phyloP scores from a whole-genome alignment of 73 alveolate species.

The Breviolum minutum region DNA sequence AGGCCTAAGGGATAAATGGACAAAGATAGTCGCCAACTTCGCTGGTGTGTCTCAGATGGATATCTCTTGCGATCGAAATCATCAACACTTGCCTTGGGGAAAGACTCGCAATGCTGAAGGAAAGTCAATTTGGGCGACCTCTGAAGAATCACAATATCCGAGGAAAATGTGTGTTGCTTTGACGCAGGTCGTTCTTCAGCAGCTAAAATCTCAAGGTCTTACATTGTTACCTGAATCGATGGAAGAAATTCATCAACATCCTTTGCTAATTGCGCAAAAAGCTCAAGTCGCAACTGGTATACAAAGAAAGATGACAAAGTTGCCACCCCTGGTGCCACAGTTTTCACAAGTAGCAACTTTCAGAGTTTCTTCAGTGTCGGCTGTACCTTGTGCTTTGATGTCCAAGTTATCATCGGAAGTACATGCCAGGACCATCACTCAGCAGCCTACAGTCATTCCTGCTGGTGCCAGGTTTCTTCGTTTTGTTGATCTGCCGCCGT shows the following conservation, averaged over 20 bases:
- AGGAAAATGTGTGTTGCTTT: not conserved
- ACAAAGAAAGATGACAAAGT: not conserved
- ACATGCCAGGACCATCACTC: not conserved
- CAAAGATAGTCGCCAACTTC: not conserved
- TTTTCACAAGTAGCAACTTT: not conserved
- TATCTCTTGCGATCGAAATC: not conserved
- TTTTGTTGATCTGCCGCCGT: not conserved
- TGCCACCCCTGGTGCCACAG: conserved; percentile 6
- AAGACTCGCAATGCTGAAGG: not conserved
- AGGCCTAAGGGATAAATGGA: not conserved
- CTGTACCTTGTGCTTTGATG: not conserved
- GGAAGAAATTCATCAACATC: not conserved
- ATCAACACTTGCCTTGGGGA: not conserved
- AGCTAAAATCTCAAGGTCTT: too few relatives aligned
- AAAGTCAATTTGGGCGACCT: not conserved
- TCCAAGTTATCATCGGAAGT: not conserved
- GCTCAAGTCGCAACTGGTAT: not conserved
- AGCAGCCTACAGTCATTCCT: not conserved
- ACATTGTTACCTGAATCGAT: not conserved
- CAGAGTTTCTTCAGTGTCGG: not conserved
- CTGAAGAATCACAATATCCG: not conserved
- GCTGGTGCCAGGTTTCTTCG: not conserved
- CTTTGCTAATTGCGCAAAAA: not conserved
- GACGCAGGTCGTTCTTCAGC: not conserved
- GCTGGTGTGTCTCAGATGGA: not conserved